These are phyloP conservation scores for Diutina catenulata DNA, from an alignment of 1,139 yeast genomes.

Conservation along the genomic window DNA sequence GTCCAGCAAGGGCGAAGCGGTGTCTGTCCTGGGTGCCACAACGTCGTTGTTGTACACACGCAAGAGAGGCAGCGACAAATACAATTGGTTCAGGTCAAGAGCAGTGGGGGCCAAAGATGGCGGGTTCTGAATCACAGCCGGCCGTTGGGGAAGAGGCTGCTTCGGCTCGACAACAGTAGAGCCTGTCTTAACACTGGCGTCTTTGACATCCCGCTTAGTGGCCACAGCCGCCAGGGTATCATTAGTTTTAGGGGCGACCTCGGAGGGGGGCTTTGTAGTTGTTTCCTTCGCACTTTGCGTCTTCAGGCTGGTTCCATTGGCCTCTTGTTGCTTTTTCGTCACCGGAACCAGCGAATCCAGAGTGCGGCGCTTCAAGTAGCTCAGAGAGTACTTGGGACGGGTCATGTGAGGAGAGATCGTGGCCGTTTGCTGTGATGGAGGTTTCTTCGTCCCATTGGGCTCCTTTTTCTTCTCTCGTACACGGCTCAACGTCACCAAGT, in stretches of 20 bases:
- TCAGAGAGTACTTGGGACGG: background rate
- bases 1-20: background rate
- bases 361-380: conserved; percentile 3
- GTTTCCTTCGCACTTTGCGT: background rate
- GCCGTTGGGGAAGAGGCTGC: too few species aligned
- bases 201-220: too few species aligned
- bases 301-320: background rate
- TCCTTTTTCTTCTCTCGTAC: too few species aligned
- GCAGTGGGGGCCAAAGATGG: too few species aligned
- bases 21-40: background rate
- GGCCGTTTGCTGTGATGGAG: background rate
- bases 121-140: too few species aligned
- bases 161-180: too few species aligned
- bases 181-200: too few species aligned
- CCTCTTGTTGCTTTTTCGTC: background rate
- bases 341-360: background rate
- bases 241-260: too few species aligned
- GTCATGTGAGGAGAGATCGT: background rate
- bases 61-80: background rate
- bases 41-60: background rate
- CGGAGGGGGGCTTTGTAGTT: too few species aligned
- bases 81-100: background rate
- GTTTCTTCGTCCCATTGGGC: too few species aligned
- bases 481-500: conserved; percentile 26
- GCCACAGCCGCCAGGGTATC: too few species aligned